phyloP scores from a whole-genome alignment of 441 rosid species.

The Eutrema salsugineum region DNA sequence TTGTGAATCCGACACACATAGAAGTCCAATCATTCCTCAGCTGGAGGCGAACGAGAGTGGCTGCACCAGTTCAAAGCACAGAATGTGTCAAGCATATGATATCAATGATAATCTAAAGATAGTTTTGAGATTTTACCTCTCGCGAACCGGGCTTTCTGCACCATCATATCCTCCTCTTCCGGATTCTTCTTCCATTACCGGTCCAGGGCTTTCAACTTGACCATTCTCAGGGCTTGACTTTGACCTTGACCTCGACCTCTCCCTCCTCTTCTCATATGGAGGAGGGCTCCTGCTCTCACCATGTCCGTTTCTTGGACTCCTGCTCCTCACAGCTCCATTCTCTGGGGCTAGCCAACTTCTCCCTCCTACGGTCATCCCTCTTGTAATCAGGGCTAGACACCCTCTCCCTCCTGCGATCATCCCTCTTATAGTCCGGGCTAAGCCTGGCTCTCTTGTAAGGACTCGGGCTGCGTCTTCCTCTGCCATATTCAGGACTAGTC shows the following conservation, averaged over 20 bases:
- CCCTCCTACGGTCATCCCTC: conserved; percentile 42
- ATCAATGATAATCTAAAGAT: not conserved
- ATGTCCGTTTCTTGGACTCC: conserved; percentile 28
- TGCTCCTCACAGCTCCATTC: conserved; percentile 37
- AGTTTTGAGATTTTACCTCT: conserved; percentile 28
- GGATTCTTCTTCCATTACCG: conserved; percentile 37
- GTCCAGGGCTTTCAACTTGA: conserved; percentile 35
- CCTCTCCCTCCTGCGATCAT: conserved; percentile 56
- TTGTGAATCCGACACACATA: not conserved
- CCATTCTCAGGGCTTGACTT: conserved; percentile 38
- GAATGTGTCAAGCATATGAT: not conserved
- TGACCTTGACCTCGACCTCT: conserved; percentile 32
- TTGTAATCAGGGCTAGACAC: conserved; percentile 43
- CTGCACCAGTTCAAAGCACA: not conserved
- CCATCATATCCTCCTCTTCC: conserved; percentile 44
- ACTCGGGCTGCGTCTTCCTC: conserved; percentile 51
- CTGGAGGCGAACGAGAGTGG: conserved; percentile 23
- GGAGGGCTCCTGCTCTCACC: conserved; percentile 40
- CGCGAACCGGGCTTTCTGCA: conserved; percentile 58
- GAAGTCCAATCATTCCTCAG: conserved; percentile 20
- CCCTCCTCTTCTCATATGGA: conserved; percentile 25
- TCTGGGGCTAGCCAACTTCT: conserved; percentile 46
- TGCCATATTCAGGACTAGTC: conserved; percentile 59
- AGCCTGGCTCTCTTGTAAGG: conserved; percentile 49
- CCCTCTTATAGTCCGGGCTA: conserved; percentile 30